Conservation (phyloP, 1,284 basidiomycete species). For the Puccinia polysora region DNA sequence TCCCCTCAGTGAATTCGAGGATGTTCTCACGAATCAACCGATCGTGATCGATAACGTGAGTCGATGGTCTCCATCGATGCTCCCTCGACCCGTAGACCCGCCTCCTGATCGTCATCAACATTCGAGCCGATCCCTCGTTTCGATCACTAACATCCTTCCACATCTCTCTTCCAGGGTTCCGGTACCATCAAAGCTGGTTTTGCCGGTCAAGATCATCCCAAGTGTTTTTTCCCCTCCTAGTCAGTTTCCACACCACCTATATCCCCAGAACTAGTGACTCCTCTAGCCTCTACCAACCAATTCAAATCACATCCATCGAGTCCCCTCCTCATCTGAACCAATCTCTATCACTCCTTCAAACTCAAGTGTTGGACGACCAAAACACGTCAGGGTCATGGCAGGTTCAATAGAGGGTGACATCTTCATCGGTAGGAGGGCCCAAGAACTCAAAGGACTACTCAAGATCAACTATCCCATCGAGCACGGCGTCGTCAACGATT, state of each 20-base stretch:
- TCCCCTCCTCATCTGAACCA: not conserved
- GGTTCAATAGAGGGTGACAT: constrained; percentile 82
- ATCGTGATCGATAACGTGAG: constrained; percentile 94
- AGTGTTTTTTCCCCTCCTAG: constrained; percentile 98
- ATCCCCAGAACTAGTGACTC: constrained; percentile 6
- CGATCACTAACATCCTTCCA: too few relatives aligned
- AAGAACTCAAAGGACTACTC: constrained; percentile 84
- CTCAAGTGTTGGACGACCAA: constrained; percentile 81
- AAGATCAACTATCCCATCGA: constrained; percentile 99
- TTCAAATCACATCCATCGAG: not conserved
- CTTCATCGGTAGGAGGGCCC: constrained; percentile 87
- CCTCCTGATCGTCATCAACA: too few relatives aligned
- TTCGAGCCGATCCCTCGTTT: constrained; percentile 13
- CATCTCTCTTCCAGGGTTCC: constrained; percentile 68
- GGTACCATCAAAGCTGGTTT: constrained; percentile 97
- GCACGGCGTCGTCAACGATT: constrained; percentile 66
- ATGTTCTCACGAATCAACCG: constrained; percentile 84
- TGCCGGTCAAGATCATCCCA: constrained; percentile 93
- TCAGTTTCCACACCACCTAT: constrained; percentile 59
- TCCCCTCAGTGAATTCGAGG: constrained; percentile 51
- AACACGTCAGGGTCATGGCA: constrained; percentile 93
- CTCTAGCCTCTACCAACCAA: not conserved
- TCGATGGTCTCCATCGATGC: too few relatives aligned
- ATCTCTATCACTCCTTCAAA: not conserved
- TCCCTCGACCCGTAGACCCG: too few relatives aligned